These are phyloP conservation scores for Podila horticola DNA, from an alignment of 192 early-diverging fungal species.

Conservation along the genomic window DNA sequence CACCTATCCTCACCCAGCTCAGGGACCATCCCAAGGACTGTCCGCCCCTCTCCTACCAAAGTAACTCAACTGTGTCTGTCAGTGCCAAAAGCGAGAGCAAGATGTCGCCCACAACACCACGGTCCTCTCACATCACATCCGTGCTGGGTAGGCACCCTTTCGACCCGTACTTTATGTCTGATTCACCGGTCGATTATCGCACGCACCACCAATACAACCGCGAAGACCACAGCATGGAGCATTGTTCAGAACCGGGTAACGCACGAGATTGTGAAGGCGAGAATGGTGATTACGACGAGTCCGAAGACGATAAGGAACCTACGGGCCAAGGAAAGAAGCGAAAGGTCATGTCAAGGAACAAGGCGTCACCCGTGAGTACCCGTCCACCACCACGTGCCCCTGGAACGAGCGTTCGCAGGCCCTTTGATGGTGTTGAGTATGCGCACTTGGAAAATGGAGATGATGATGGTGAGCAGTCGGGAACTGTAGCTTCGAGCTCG, in stretches of 20 bases:
- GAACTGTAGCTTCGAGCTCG: constrained; percentile 4
- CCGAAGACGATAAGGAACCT: constrained; percentile 10
- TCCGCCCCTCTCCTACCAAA: constrained; percentile 17
- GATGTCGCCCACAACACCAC: constrained; percentile 35
- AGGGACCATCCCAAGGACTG: constrained; percentile 2
- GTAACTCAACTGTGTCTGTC: neutral
- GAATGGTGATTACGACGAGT: constrained; percentile 6
- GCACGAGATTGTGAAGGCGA: constrained; percentile 2
- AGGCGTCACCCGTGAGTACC: no score
- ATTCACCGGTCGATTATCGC: constrained; percentile 29
- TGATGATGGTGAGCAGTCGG: neutral
- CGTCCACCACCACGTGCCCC: no score
- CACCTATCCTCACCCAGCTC: constrained; percentile 30
- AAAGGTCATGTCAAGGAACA: neutral
- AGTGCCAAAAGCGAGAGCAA: constrained; percentile 11
- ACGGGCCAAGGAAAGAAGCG: neutral
- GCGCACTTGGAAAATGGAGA: neutral
- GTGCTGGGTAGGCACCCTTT: neutral
- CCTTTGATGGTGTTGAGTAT: neutral
- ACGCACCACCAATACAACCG: neutral
- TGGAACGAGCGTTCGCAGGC: neutral
- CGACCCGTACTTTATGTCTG: constrained; percentile 9
- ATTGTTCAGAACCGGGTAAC: constrained; percentile 30
- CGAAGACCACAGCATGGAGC: constrained; percentile 19
- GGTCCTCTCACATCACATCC: constrained; percentile 12